Conservation (phyloP, 805 yeast species). For the Lipomyces sp. region DNA sequence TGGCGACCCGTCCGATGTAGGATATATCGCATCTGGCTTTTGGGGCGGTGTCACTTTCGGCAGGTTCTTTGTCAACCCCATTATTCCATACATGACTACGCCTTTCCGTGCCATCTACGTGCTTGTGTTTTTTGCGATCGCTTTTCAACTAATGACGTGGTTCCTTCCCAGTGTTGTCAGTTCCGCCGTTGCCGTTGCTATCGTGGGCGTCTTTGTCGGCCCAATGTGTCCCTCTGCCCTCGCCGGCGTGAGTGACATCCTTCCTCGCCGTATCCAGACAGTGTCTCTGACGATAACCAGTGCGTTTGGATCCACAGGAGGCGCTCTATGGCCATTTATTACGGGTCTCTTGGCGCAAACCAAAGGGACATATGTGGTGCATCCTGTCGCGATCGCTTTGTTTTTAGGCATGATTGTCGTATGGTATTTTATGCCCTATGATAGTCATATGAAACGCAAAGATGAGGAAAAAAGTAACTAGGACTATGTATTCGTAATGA, state of each 20-base stretch:
- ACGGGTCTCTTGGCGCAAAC: constrained; percentile 49
- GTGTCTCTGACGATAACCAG: constrained; percentile 71
- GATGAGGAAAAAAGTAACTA: no score
- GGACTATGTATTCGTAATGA: no score
- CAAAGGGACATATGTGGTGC: constrained; percentile 31
- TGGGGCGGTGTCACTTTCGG: constrained; percentile 73
- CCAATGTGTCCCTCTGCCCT: constrained; percentile 71
- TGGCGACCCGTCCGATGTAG: constrained; percentile 47
- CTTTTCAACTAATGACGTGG: constrained; percentile 49
- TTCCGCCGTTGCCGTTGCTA: constrained; percentile 47
- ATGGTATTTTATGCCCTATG: constrained; percentile 27
- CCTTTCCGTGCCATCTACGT: constrained; percentile 39
- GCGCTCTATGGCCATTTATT: constrained; percentile 65
- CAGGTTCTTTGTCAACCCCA: constrained; percentile 46
- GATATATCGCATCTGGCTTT: constrained; percentile 65
- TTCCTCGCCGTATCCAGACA: constrained; percentile 60
- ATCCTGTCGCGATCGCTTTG: constrained; percentile 31
- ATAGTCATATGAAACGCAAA: no score
- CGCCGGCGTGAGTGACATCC: constrained; percentile 55
- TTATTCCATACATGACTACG: constrained; percentile 13
- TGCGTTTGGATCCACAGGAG: constrained; percentile 82
- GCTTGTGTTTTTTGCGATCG: constrained; percentile 39
- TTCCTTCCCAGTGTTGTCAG: constrained; percentile 44
- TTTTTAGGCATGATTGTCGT: constrained; percentile 30
- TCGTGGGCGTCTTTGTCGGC: constrained; percentile 60